These are phyloP conservation scores for Diaporthe sp. DNA, from an alignment of 2,329 filamentous ascomycete species.

Conservation along the genomic window DNA sequence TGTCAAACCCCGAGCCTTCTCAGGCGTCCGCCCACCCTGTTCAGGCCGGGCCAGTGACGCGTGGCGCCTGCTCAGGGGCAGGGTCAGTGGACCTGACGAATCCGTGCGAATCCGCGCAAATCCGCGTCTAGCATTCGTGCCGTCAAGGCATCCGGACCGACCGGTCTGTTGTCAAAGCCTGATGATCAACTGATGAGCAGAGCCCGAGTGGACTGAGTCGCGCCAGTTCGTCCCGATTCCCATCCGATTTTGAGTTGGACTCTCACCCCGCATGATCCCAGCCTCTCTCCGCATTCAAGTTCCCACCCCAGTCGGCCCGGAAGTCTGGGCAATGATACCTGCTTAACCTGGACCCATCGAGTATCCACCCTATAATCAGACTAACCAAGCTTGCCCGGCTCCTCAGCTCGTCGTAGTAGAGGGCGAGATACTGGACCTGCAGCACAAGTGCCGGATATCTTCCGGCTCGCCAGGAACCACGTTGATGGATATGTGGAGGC, in stretches of 20 bases:
- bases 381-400: not conserved
- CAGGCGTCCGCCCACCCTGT: not conserved
- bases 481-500: conserved; percentile 2
- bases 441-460: conserved; percentile 23
- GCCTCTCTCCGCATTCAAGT: conserved; percentile 27
- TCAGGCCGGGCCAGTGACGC: not conserved
- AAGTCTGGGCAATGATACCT: conserved; percentile 24
- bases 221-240: not conserved
- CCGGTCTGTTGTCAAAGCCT: not conserved
- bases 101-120: no score
- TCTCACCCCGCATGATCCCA: conserved; percentile 3
- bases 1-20: not conserved
- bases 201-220: conserved; percentile 5
- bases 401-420: not conserved
- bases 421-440: conserved; percentile 1
- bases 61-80: not conserved
- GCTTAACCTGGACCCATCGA: not conserved
- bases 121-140: not conserved
- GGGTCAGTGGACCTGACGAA: not conserved
- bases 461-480: conserved; percentile 10
- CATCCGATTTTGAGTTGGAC: not conserved
- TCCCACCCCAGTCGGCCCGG: conserved; percentile 26
- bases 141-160: not conserved
- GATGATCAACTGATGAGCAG: conserved; percentile 27
- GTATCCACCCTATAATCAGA: not conserved